These are phyloP conservation scores for Daldinia sp. DNA, from an alignment of 2,329 filamentous ascomycete genomes.

Conservation along the genomic window DNA sequence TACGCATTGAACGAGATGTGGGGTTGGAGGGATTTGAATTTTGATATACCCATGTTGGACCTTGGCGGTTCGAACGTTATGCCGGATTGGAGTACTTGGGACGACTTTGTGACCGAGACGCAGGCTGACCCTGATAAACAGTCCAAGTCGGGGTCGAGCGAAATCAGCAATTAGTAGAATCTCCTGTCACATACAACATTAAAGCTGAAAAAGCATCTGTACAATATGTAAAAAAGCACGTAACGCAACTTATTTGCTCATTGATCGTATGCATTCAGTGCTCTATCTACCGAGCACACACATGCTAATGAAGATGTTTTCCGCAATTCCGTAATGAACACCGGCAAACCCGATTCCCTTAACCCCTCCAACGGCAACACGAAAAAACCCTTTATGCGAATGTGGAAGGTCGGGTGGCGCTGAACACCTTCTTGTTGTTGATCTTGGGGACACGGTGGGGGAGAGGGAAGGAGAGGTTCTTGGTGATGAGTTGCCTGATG, in stretches of 20 bases:
- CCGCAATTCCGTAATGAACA: slow-evolving; percentile 68
- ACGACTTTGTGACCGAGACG: slow-evolving; percentile 55
- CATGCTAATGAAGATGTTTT: slow-evolving; percentile 64
- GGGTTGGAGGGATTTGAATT: slow-evolving; percentile 39
- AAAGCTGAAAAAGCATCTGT: not conserved
- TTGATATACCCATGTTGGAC: slow-evolving; percentile 38
- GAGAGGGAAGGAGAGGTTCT: slow-evolving; percentile 97
- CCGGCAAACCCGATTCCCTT: slow-evolving; percentile 62
- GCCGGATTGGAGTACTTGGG: slow-evolving; percentile 53
- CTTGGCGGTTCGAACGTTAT: slow-evolving; percentile 17
- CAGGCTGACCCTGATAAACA: slow-evolving; percentile 46
- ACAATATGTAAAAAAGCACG: slow-evolving; percentile 7
- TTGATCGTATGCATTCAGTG: slow-evolving; percentile 42
- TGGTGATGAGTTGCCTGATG: slow-evolving; percentile 97
- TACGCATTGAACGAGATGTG: slow-evolving; percentile 27
- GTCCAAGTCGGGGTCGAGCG: slow-evolving; percentile 40
- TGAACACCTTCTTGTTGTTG: slow-evolving; percentile 89
- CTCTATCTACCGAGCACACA: slow-evolving; percentile 57
- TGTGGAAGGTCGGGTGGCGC: slow-evolving; percentile 91
- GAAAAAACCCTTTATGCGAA: slow-evolving; percentile 81
- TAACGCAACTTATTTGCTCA: slow-evolving; percentile 24
- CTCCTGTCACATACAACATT: slow-evolving; percentile 8
- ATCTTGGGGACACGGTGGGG: slow-evolving; percentile 92
- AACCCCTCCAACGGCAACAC: slow-evolving; percentile 57
- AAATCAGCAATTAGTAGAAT: slow-evolving; percentile 23